phyloP scores from a whole-genome alignment of 2,329 filamentous ascomycete species.

The Thielaviopsis euricoi region DNA sequence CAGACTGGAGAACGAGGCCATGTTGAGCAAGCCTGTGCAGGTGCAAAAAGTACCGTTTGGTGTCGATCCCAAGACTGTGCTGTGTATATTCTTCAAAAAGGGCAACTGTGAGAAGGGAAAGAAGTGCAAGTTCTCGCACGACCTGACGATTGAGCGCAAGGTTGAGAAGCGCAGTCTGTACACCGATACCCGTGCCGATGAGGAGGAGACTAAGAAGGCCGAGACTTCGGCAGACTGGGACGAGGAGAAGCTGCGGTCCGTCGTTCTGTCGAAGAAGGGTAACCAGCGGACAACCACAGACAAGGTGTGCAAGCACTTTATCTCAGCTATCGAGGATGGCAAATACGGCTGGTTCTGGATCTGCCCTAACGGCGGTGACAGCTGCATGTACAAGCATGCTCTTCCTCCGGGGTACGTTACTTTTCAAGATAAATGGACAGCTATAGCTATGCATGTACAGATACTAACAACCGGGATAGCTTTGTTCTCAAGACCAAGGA shows the following conservation, averaged over 20 bases:
- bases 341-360: constrained; percentile 99
- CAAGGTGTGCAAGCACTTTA: constrained; percentile 98
- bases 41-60: constrained; percentile 97
- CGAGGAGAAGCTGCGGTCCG: constrained; percentile 81
- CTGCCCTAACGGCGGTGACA: constrained; percentile 89
- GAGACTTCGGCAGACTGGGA: constrained; percentile 97
- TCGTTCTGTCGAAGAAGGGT: constrained; percentile 90
- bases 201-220: constrained; percentile 64
- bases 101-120: constrained; percentile 92
- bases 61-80: constrained; percentile 91
- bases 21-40: constrained; percentile 85
- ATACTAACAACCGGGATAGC: constrained; percentile 26
- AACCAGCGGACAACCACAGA: constrained; percentile 92
- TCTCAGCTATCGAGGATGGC: constrained; percentile 90
- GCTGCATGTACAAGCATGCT: constrained; percentile 97
- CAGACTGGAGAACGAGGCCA: constrained; percentile 58
- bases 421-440: neutral
- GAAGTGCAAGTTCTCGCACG: constrained; percentile 97
- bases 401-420: constrained; percentile 73
- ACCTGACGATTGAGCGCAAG: constrained; percentile 77
- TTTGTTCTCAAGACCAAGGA: constrained; percentile 98
- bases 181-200: constrained; percentile 59
- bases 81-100: constrained; percentile 96
- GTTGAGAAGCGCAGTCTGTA: constrained; percentile 85
- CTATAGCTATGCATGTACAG: neutral